A percentile compares a stretch with the other conserved stretches of the same genome.
These are phyloP conservation scores for Zygosaccharomyces bisporus DNA, from an alignment of 805 yeast species.

Conservation along the genomic window DNA sequence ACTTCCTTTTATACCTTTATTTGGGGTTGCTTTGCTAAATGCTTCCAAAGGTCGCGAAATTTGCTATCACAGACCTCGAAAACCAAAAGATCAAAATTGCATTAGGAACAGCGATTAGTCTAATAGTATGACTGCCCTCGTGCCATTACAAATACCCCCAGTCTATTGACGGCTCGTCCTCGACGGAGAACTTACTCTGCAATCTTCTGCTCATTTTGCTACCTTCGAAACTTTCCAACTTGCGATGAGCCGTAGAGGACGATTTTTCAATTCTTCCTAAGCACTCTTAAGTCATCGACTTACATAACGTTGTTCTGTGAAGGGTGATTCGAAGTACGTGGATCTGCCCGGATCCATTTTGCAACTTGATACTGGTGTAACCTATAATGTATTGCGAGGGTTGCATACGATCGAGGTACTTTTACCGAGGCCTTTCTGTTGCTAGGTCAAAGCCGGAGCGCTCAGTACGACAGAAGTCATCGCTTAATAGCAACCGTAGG, in stretches of 20 bases:
- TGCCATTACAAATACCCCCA: neutral
- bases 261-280: no score
- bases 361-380: no score
- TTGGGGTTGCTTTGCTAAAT: neutral
- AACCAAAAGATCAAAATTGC: neutral
- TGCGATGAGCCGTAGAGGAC: conserved; percentile 3
- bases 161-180: neutral
- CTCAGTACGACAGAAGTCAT: neutral
- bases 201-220: neutral
- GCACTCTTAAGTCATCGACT: no score
- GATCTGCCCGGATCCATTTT: no score
- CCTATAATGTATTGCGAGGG: neutral
- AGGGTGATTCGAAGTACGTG: no score
- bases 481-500: neutral
- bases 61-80: conserved; percentile 1
- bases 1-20: neutral
- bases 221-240: neutral
- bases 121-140: no score
- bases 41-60: neutral
- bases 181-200: neutral
- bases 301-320: no score
- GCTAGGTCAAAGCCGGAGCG: neutral
- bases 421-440: conserved; percentile 2
- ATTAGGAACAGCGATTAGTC: neutral
- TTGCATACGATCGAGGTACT: neutral